Evolutionary conservation across 2,329 filamentous ascomycete species (phyloP).

Genomic region (Epichloe elymi): DNA sequence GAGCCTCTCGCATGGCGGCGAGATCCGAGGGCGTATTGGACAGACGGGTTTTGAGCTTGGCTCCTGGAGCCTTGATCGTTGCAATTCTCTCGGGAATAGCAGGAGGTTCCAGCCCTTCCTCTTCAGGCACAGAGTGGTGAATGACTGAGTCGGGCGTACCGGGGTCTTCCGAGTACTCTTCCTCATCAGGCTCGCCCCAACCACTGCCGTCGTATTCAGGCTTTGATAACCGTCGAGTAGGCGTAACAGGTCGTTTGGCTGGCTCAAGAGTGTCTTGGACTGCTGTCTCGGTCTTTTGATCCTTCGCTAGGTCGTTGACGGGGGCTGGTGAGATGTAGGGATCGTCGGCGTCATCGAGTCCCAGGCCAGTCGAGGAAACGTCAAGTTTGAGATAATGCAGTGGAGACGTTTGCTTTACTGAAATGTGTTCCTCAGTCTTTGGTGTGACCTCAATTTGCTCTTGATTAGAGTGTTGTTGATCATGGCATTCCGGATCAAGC

Average conservation of each 20-base stretch:
- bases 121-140: conserved; percentile 51
- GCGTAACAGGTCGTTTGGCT: conserved; percentile 33
- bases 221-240: conserved; percentile 38
- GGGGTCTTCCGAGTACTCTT: conserved; percentile 44
- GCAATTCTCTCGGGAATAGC: conserved; percentile 69
- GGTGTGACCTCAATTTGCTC: background rate
- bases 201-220: conserved; percentile 51
- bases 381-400: conserved; percentile 7
- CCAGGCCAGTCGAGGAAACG: conserved; percentile 23
- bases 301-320: background rate
- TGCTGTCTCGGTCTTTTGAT: conserved; percentile 10
- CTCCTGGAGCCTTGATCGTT: conserved; percentile 79
- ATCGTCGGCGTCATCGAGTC: conserved; percentile 8
- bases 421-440: background rate
- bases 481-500: conserved; percentile 16
- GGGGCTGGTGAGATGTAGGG: background rate
- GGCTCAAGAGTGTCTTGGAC: conserved; percentile 24
- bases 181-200: conserved; percentile 42
- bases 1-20: conserved; percentile 70
- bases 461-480: background rate
- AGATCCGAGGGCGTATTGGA: conserved; percentile 81
- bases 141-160: conserved; percentile 85
- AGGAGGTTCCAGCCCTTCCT: conserved; percentile 37
- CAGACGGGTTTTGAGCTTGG: conserved; percentile 75
- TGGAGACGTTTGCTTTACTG: conserved; percentile 8